Conservation (phyloP, 805 yeast genomes). For the Hanseniaspora taiwanica region DNA sequence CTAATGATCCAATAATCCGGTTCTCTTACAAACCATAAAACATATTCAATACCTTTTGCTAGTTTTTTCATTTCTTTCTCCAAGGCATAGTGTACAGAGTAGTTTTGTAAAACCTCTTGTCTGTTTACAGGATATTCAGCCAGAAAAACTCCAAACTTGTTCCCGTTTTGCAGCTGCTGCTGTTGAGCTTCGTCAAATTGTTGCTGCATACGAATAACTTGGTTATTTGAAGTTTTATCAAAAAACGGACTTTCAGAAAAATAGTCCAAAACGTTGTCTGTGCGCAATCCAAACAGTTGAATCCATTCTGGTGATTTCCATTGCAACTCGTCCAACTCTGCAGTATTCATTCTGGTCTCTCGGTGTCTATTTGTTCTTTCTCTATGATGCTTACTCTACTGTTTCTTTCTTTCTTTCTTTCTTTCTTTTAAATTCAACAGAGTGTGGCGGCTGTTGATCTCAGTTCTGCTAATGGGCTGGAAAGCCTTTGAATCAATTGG, state of each 20-base stretch:
- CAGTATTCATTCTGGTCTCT: slow-evolving; percentile 89
- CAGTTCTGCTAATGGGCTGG: too few relatives aligned
- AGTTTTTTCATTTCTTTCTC: slow-evolving; percentile 56
- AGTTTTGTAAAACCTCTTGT: slow-evolving; percentile 11
- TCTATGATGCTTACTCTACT: not conserved
- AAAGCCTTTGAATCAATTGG: too few relatives aligned
- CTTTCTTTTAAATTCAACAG: too few relatives aligned
- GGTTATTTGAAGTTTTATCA: slow-evolving; percentile 88
- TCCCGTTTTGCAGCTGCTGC: slow-evolving; percentile 3
- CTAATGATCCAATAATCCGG: slow-evolving; percentile 90
- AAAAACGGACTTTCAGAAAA: slow-evolving; percentile 91
- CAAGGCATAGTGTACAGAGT: slow-evolving; percentile 24
- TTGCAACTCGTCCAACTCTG: slow-evolving; percentile 96
- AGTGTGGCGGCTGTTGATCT: too few relatives aligned
- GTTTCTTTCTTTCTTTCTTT: not conserved
- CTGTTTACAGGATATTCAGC: slow-evolving; percentile 5
- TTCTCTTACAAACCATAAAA: slow-evolving; percentile 59
- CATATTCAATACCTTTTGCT: slow-evolving; percentile 70
- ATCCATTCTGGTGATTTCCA: slow-evolving; percentile 99
- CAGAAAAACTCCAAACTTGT: slow-evolving; percentile 4
- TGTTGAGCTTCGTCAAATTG: slow-evolving; percentile 36
- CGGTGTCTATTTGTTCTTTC: slow-evolving; percentile 31
- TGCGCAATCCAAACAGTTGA: slow-evolving; percentile 71
- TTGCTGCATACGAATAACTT: slow-evolving; percentile 87
- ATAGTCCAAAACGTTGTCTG: slow-evolving; percentile 86